Base-by-base conservation (phyloP, 2,329 filamentous ascomycete species). In the Stagonosporopsis tanaceti region DNA sequence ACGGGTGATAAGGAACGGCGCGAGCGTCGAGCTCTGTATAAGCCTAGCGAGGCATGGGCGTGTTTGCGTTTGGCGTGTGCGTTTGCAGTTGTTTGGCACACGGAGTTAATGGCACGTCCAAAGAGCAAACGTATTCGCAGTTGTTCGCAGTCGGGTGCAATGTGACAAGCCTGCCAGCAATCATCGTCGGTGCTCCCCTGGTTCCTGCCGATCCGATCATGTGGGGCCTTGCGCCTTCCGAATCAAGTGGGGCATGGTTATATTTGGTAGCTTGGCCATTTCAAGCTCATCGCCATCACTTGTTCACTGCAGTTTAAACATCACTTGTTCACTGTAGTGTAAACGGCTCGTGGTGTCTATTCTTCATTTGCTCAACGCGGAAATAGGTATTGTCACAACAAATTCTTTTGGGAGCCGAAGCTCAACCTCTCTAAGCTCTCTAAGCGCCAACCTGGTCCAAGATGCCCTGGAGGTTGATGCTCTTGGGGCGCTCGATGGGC, bases 401-500 rank as follows among this genome's bases (percentile, higher is more conserved):
- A 40, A 41, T 27, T 27, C 24, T 47, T 41, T 25, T 8, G 15
- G 22, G n/a, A 28, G 51, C 44, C 44, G 27, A 53, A 47, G 51
- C 51, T 47, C 28, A 20, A 37, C n/a, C 44, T 38, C 24, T 39
- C 53, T 67, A 71, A 28, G 63, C 70, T 42, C 24, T 39, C 53
- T 67, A 71, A 28, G 63, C 70, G 52, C 76, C 67, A 44, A 80
- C 78, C 66, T 80, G 77, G 67, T 93, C 89, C 66, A 97, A 80
- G 66, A 99, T 81, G 11, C 94, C 94, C 77, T 91, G 85, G 53
- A 99, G 82, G 80, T 97, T 95, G 76, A 98, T 96, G 79, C 92
- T 96, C 90, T 99, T 99, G 47, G 95, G 95, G 61, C 94, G 85
- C 87, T 99, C 95, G 72, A 99, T 99, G 11, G 95, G 95, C 74